Conservation (phyloP, 768 basidiomycete species). For the Amanita molliuscula region DNA sequence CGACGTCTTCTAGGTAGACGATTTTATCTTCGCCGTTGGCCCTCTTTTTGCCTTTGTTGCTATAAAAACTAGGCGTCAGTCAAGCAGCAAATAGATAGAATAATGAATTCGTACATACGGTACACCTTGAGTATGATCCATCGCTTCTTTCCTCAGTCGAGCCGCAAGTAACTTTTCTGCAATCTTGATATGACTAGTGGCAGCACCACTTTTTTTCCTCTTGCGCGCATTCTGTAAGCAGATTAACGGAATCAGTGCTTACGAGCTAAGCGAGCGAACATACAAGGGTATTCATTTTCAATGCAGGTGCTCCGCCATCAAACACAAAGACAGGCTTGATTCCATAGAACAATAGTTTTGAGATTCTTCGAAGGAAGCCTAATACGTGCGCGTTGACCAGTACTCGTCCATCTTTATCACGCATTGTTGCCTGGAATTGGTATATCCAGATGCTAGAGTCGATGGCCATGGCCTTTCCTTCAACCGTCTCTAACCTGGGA, state of each 20-base stretch:
- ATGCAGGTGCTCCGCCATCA: conserved; percentile 87
- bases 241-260: background rate
- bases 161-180: conserved; percentile 91
- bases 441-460: conserved; percentile 99
- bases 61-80: conserved; percentile 5
- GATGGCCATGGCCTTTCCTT: conserved; percentile 93
- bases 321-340: conserved; percentile 99
- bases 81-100: background rate
- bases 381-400: conserved; percentile 91
- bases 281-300: conserved; percentile 88
- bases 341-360: conserved; percentile 92
- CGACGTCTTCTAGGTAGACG: conserved; percentile 86
- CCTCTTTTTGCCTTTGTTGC: conserved; percentile 34
- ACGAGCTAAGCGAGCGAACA: conserved; percentile 14
- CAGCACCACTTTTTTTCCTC: conserved; percentile 87
- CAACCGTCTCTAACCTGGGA: conserved; percentile 80
- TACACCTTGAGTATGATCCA: conserved; percentile 45
- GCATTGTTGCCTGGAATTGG: conserved; percentile 99
- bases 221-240: conserved; percentile 65
- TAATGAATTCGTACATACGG: conserved; percentile 22
- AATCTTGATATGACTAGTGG: conserved; percentile 71
- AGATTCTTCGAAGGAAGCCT: conserved; percentile 82
- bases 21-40: conserved; percentile 46
- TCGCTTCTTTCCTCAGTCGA: conserved; percentile 82
- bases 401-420: conserved; percentile 89